Base-by-base conservation (phyloP, 805 yeast species). In the Candida koratica region DNA sequence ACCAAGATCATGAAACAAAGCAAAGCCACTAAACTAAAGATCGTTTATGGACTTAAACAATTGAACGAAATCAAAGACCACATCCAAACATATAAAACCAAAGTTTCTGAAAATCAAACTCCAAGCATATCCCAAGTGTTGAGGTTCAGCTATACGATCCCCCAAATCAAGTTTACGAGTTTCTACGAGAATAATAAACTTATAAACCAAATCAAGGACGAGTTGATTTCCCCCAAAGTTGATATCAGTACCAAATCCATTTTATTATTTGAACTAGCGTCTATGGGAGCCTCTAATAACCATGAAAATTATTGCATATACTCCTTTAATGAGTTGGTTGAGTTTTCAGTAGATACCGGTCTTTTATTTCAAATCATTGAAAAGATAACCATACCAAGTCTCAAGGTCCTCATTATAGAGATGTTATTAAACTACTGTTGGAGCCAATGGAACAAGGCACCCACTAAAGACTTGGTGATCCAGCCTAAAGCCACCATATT, bases 401-500 rank as follows among this genome's bases (percentile, higher is more conserved):
- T 55, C 4, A 52, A 61, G 11, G 49, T 57, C 29, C 44, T 61
- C 1, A 32, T 72, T 14, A 30, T 69, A 9, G 78, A 73, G 20
- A 48, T 66, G 48, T 41, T 72, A 3, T 46, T 73, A 12, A 61
- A 58, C 32, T 73, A 70, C 42, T 67, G 73, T 37, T 67, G 69
- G 52, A 19, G 26, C 6, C 46, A 46, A 9, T 42, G 43, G 39
- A 39, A 35, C 22, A 24, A 15, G 15, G 13, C n/a, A 8, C 14
- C 28, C 24, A 17, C 10, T 11, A 20, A 27, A 28, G 6, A 41
- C 52, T 6, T 49, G 54, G 16, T 47, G 4, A 45, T 62, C 4
- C 62, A 56, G 32, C 47, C 53, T 3, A 54, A 58, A 33, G 27
- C 42, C 27, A 55, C 56, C 3, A 37, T 67, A 1, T 56, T 61